phyloP scores from a whole-genome alignment of 306 rosid species.

The Cucurbita maxima region DNA sequence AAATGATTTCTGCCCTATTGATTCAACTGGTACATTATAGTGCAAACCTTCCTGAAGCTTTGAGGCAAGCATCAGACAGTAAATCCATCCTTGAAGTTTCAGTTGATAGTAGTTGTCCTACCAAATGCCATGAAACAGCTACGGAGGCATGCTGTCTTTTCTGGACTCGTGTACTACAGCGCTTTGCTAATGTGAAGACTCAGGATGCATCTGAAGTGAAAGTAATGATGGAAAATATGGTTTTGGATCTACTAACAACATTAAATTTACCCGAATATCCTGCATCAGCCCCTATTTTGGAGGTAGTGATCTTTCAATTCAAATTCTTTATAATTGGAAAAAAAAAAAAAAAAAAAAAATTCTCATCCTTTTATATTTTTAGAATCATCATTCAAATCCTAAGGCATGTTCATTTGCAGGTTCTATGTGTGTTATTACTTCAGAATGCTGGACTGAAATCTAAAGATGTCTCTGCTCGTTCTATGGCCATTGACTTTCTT shows the following conservation, averaged over 20 bases:
- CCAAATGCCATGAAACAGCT: slow-evolving; percentile 54
- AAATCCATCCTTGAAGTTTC: slow-evolving; percentile 68
- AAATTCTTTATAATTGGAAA: neutral
- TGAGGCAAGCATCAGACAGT: slow-evolving; percentile 58
- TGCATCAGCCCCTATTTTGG: slow-evolving; percentile 78
- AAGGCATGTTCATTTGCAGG: slow-evolving; percentile 49
- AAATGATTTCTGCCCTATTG: slow-evolving; percentile 87
- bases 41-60: slow-evolving; percentile 75
- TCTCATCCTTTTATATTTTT: neutral
- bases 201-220: slow-evolving; percentile 90
- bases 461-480: slow-evolving; percentile 71
- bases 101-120: slow-evolving; percentile 44
- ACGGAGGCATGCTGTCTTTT: slow-evolving; percentile 72
- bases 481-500: slow-evolving; percentile 90
- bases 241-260: slow-evolving; percentile 72
- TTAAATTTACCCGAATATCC: slow-evolving; percentile 93
- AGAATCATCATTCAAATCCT: slow-evolving; percentile 12
- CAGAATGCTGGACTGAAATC: slow-evolving; percentile 87
- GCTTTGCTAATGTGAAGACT: slow-evolving; percentile 65
- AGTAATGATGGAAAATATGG: slow-evolving; percentile 81
- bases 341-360: neutral
- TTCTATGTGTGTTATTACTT: slow-evolving; percentile 72
- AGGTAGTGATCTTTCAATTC: slow-evolving; percentile 32
- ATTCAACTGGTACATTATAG: slow-evolving; percentile 84
- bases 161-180: slow-evolving; percentile 89